phyloP scores from a whole-genome alignment of 1,139 yeast genomes.

The Sugiyamaella paludigena region DNA sequence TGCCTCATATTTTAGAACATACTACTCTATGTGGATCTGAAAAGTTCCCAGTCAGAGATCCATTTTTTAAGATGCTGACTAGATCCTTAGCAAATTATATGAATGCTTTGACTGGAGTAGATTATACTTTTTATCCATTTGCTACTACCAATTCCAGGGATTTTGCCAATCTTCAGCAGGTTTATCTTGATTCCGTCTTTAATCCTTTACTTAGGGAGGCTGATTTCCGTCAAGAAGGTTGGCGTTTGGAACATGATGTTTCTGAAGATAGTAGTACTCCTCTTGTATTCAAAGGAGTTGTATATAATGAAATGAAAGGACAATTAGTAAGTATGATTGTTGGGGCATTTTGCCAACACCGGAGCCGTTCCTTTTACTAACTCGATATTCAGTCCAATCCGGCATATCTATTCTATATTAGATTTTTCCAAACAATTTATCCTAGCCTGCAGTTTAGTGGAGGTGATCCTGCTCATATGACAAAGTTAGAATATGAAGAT shows the following conservation, averaged over 20 bases:
- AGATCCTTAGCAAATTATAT: conserved; percentile 85
- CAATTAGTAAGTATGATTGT: conserved; percentile 47
- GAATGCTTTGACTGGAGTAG: conserved; percentile 99
- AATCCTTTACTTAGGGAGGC: conserved; percentile 74
- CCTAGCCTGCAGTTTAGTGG: conserved; percentile 88
- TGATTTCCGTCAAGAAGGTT: conserved; percentile 95
- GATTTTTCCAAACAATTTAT: conserved; percentile 80
- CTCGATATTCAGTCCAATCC: conserved; percentile 78
- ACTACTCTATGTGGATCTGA: conserved; percentile 92
- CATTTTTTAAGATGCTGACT: conserved; percentile 95
- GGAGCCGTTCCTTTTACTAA: too few relatives aligned
- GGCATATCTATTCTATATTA: conserved; percentile 78
- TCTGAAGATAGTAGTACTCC: conserved; percentile 56
- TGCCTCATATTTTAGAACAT: conserved; percentile 94
- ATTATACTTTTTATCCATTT: conserved; percentile 92
- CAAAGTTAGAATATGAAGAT: conserved; percentile 70
- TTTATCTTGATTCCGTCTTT: conserved; percentile 83
- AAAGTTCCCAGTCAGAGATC: conserved; percentile 91
- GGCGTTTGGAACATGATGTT: conserved; percentile 84
- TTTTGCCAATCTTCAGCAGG: conserved; percentile 78
- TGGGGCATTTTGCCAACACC: too few relatives aligned
- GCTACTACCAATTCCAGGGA: conserved; percentile 88
- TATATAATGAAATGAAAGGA: conserved; percentile 98
- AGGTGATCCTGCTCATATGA: conserved; percentile 85
- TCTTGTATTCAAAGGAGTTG: conserved; percentile 86